Evolutionary conservation across 805 yeast genomes (phyloP), one percentile per base, ranked within the genome.

Genomic region (Barnettozyma sp.): DNA sequence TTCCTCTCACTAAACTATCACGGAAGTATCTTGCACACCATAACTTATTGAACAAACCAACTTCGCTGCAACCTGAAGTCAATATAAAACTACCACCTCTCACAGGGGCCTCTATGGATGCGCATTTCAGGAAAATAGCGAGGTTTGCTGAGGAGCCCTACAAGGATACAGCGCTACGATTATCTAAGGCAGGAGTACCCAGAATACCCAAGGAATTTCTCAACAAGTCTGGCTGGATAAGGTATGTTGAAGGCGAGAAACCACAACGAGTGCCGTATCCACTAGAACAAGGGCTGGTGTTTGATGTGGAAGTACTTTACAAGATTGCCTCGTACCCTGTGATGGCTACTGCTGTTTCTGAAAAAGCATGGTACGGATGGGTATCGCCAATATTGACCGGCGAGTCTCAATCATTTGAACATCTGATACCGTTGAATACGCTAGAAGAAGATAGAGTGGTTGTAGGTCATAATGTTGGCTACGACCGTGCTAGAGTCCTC

Each of bases 321-420:
- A 79, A 84, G 45, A 58, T 75, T 1, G 74, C 92, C 1, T 71
- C 70, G 4, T 88, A 76, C 52, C 79, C 97, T 0, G 74, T 82
- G 0, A 54, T 92, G 58, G 96, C 95, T 2, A 72, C 83, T 0
- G 94, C 95, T 9, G 78, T 70, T 2, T 76, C 95, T 0, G 55
- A 67, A 0, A 63, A 69, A 8, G 94, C 95, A 0, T 87, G 97
- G 95, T 92, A 88, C 52, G 77, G 79, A 1, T 92, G 99, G 99
- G 78, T 86, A 7, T 86, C 95, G 0, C 98, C 99, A 0, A 78
- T 70, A 54, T 56, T 92, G 15, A 68, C 82, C 1, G 72, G 71
- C 3, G 76, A 73, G 33, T 60, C 76, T 3, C 30, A 46, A 2
- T 30, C 43, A 2, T 49, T 40, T 14, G 70, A 78, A 21, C 94